Base-by-base conservation (phyloP, 768 basidiomycete species). In the Tricholoma sp. region DNA sequence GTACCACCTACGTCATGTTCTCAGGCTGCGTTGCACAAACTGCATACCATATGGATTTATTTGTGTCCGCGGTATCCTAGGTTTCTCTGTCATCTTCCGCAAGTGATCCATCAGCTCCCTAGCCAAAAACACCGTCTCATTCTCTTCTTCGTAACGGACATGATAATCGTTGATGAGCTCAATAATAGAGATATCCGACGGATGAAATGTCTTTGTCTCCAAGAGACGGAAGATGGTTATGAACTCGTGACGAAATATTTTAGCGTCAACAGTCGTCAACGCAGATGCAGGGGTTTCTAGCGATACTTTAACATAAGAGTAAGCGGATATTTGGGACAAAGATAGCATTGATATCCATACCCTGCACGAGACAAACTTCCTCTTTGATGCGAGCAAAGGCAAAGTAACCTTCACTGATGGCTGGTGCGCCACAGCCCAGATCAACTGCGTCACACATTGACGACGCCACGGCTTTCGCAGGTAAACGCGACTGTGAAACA, bases 351-450 rank as follows among this genome's bases (percentile, higher is more conserved):
- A n/a, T 18, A 44, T 28, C 72, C 91, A 79, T 58, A 81, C 84
- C 73, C 82, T 83, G 91, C 80, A 93, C 68, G 63, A 83, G 70
- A 67, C 73, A 66, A 76, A 77, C 68, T 76, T 80, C 68, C 74
- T 84, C 67, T 70, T 77, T 65, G 70, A 84, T 58, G 76, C 85
- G 66, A 73, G 83, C 69, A 74, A 79, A 76, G 72, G 81, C 77
- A 82, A 81, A 87, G 52, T 71, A 72, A 18, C 71, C 72, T 15
- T 64, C 67, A 17, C 61, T 68, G 47, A 68, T 31, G 53, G 59
- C 59, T 18, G 83, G 88, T 3, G 65, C 60, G 63, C 55, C 28
- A 44, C 42, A 56, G n/a, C 42, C 31, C 31, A 32, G 15, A 51
- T 34, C 48, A 41, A n/a, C n/a, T n/a, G 56, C 58, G 48, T 57